Percentiles rank a stretch among this genome's conserved stretches.
Evolutionary conservation across 176 grass and related monocot genomes (phyloP).

Genomic region (Musa beccarii): DNA sequence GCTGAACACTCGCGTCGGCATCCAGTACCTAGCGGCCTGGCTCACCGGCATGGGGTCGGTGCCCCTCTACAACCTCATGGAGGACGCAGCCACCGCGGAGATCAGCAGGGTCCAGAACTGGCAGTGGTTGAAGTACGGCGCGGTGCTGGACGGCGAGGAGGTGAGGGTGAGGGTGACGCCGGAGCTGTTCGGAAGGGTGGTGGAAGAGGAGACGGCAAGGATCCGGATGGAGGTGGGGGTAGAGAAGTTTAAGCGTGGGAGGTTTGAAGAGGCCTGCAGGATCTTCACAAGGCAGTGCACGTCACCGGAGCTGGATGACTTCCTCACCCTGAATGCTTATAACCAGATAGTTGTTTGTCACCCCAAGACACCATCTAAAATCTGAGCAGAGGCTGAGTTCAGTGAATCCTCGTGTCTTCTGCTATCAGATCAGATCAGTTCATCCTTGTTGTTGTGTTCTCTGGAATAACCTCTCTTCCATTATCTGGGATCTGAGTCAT

Average conservation of each 20-base stretch:
- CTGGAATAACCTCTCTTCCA: too few species aligned
- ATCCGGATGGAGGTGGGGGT: conserved; percentile 51
- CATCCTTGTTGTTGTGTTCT: too few species aligned
- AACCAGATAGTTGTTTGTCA: conserved; percentile 64
- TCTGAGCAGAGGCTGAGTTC: conserved; percentile 20
- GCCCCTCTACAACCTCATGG: conserved; percentile 92
- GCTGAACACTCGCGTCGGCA: conserved; percentile 73
- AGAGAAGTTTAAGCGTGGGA: conserved; percentile 37
- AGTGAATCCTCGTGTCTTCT: too few species aligned
- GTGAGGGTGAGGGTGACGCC: conserved; percentile 39
- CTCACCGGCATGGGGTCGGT: conserved; percentile 62
- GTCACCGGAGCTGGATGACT: conserved; percentile 66
- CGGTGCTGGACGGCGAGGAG: conserved; percentile 39
- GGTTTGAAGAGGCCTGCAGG: conserved; percentile 52
- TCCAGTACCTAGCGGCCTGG: conserved; percentile 86
- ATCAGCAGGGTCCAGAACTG: conserved; percentile 94
- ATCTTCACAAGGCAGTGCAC: conserved; percentile 65
- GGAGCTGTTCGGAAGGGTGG: conserved; percentile 59
- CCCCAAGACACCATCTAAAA: conserved; percentile 40
- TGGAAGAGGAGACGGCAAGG: conserved; percentile 75
- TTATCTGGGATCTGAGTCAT: too few species aligned
- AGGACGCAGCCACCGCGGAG: conserved; percentile 93
- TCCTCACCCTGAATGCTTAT: conserved; percentile 85
- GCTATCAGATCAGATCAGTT: too few species aligned
- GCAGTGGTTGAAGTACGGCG: conserved; percentile 78